These are phyloP conservation scores for Xylariales sp. DNA, from an alignment of 2,329 filamentous ascomycete genomes.

Conservation along the genomic window DNA sequence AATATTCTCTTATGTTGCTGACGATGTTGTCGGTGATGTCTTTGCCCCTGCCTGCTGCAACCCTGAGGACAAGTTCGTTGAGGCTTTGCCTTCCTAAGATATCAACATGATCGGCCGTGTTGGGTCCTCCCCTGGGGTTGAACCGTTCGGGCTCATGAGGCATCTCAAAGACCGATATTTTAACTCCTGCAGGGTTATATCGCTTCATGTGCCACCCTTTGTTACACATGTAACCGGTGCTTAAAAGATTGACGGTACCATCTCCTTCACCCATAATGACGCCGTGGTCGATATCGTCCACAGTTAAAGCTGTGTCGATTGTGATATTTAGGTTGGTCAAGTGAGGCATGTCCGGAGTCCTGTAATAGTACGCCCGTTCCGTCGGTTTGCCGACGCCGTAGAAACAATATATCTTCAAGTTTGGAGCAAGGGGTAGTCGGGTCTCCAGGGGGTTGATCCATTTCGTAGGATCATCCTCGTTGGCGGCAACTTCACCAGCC, in stretches of 20 bases:
- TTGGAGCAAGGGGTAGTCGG: slow-evolving; percentile 79
- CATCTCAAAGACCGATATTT: slow-evolving; percentile 91
- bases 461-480: slow-evolving; percentile 71
- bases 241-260: slow-evolving; percentile 90
- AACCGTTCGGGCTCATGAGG: slow-evolving; percentile 92
- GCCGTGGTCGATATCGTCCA: slow-evolving; percentile 69
- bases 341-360: slow-evolving; percentile 58
- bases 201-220: slow-evolving; percentile 90
- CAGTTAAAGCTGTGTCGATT: slow-evolving; percentile 62
- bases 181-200: slow-evolving; percentile 82
- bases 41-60: slow-evolving; percentile 81
- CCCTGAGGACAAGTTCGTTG: slow-evolving; percentile 83
- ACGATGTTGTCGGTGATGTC: slow-evolving; percentile 72
- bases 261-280: slow-evolving; percentile 96
- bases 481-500: slow-evolving; percentile 71
- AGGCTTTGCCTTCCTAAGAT: slow-evolving; percentile 85
- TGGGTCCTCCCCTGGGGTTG: slow-evolving; percentile 69
- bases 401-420: slow-evolving; percentile 94
- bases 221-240: slow-evolving; percentile 93
- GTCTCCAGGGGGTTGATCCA: slow-evolving; percentile 96
- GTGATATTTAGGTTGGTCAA: slow-evolving; percentile 69
- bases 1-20: slow-evolving; percentile 79
- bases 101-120: slow-evolving; percentile 88
- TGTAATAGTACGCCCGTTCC: slow-evolving; percentile 90
- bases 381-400: slow-evolving; percentile 94